Evolutionary conservation across 2,329 filamentous ascomycete species (phyloP).

Genomic region (Penicillium sp.): DNA sequence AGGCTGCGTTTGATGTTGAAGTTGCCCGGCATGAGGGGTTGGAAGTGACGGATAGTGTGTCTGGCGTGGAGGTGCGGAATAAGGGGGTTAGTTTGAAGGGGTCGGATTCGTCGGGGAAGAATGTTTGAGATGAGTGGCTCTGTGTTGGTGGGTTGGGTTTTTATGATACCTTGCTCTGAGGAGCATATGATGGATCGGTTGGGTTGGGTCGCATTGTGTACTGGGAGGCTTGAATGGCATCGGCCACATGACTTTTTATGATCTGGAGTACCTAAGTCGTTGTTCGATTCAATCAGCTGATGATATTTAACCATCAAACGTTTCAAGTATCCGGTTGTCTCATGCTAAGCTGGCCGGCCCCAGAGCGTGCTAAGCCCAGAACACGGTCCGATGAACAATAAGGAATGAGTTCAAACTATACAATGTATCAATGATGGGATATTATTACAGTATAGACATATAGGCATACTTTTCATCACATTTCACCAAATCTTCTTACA

Average conservation of each 20-base stretch:
- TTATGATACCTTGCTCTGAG: neutral
- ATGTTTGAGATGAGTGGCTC: neutral
- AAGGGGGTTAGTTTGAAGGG: neutral
- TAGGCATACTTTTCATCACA: slow-evolving; percentile 10
- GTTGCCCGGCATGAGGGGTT: slow-evolving; percentile 16
- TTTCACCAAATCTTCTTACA: slow-evolving; percentile 28
- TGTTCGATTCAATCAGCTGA: neutral
- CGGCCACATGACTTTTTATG: neutral
- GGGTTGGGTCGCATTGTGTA: too few species aligned
- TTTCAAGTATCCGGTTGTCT: neutral
- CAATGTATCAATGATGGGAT: slow-evolving; percentile 1
- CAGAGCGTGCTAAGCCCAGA: neutral
- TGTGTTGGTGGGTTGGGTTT: neutral
- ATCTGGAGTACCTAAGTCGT: neutral
- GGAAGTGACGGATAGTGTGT: slow-evolving; percentile 10
- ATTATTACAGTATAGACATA: slow-evolving; percentile 26
- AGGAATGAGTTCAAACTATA: neutral
- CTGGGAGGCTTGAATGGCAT: neutral
- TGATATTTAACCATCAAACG: neutral
- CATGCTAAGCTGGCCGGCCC: neutral
- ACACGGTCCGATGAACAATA: neutral
- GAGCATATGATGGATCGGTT: neutral
- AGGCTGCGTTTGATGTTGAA: slow-evolving; percentile 28
- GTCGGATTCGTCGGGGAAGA: neutral
- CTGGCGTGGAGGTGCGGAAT: slow-evolving; percentile 11